Base-by-base conservation (phyloP, 2,329 filamentous ascomycete genomes). In the Leptodontidium sp. region DNA sequence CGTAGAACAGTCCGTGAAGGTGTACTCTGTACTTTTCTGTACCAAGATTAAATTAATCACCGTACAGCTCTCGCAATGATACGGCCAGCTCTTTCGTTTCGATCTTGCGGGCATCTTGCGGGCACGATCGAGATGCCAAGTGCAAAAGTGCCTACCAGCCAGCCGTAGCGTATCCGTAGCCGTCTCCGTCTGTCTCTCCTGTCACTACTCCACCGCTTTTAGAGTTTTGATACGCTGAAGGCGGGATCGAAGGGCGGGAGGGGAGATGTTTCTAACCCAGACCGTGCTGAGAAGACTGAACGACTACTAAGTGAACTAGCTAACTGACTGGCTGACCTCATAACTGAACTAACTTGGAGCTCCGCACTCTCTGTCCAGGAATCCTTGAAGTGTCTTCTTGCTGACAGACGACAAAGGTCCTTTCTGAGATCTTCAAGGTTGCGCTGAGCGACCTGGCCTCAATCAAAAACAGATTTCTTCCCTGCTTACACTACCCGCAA, bases 51-150 rank as follows among this genome's bases (percentile, higher is more conserved):
- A 21, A 21, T 9, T 29, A 11, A 29, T 35, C 26, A 1, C 21
- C 2, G 26, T 9, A 15, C 15, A 26, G 35, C 29, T 43, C n/a
- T 57, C 15, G 66, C 64, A 32, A 67, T 62, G 49, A 68, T 65
- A 35, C 12, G 29, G 15, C 35, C 15, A 57, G 53, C n/a, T 53
- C 50, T 67, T 65, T 65, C 61, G 64, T 70, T 68, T 71, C 35
- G 61, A 73, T 72, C 68, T 69, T 32, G 65, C 62, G 64, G 71
- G 50, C 65, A 26, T 45, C 29, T 62, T 66, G 65, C 67, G 68
- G 67, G 68, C 63, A 66, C 65, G 66, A 72, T 72, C 65, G 62
- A 47, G 62, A 64, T 58, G 35, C 38, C 15, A 35, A 32, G 12
- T 12, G 29, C 40, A 53, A 21, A 53, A 21, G 32, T 32, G 9